Evolutionary conservation across 305 asterid species (phyloP).

Genomic region (Fraxinus albicans): DNA sequence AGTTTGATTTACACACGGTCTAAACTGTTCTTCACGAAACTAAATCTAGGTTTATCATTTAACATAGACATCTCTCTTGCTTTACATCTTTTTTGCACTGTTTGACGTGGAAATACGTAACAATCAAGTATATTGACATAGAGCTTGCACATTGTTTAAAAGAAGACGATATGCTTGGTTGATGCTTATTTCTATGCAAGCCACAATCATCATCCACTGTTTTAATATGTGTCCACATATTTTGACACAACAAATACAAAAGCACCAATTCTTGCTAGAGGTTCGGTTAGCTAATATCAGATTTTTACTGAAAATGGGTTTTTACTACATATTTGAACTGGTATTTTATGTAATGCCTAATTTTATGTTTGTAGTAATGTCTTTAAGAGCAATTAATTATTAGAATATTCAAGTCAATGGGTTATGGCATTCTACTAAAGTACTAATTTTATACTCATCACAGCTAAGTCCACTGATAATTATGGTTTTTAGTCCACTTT

Average conservation of each 20-base stretch:
- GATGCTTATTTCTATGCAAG: background rate
- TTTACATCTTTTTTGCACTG: background rate
- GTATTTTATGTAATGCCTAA: background rate
- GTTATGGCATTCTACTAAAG: background rate
- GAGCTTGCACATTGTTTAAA: background rate
- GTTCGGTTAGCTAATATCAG: background rate
- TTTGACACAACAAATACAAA: background rate
- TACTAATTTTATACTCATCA: background rate
- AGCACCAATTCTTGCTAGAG: background rate
- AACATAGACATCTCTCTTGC: background rate
- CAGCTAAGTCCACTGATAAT: background rate
- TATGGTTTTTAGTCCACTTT: background rate
- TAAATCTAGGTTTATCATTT: background rate
- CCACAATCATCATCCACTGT: background rate
- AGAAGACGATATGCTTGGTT: background rate
- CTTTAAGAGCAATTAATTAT: background rate
- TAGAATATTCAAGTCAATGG: background rate
- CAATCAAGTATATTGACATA: background rate
- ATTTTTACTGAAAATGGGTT: background rate
- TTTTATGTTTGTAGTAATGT: background rate
- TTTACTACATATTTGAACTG: background rate
- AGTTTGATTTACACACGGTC: background rate
- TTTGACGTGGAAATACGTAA: background rate
- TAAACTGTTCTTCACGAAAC: background rate
- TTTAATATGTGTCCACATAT: background rate